Evolutionary conservation across 805 yeast genomes (phyloP).

Genomic region (Saccharomyces kudriavzevii): DNA sequence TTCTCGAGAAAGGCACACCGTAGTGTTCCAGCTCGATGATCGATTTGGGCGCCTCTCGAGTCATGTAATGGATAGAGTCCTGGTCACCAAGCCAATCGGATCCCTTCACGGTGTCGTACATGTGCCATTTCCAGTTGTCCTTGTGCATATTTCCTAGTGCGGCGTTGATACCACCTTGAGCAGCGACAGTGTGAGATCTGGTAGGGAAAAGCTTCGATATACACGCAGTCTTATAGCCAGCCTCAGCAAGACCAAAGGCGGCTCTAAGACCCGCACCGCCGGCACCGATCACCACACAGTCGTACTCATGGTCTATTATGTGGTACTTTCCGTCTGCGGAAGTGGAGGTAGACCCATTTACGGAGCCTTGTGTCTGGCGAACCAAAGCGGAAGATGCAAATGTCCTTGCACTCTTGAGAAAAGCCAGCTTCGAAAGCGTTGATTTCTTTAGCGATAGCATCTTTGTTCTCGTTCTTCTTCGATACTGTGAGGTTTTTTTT

Average conservation of each 20-base stretch:
- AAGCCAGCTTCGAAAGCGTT: neutral
- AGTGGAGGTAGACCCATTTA: neutral
- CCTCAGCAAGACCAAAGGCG: slow-evolving; percentile 94
- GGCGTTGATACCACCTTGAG: slow-evolving; percentile 99
- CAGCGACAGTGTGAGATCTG: slow-evolving; percentile 97
- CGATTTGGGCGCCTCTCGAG: slow-evolving; percentile 93
- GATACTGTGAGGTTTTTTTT: neutral
- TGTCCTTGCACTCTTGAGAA: neutral
- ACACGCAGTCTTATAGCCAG: slow-evolving; percentile 97
- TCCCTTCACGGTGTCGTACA: slow-evolving; percentile 98
- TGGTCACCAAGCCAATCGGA: slow-evolving; percentile 99
- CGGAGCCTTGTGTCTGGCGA: neutral
- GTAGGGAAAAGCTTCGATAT: slow-evolving; percentile 95
- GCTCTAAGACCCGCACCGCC: slow-evolving; percentile 99
- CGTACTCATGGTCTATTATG: slow-evolving; percentile 95
- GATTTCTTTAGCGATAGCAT: neutral
- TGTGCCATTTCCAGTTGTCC: slow-evolving; percentile 99
- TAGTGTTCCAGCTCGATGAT: slow-evolving; percentile 95
- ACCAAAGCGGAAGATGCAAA: neutral
- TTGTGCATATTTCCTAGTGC: slow-evolving; percentile 97
- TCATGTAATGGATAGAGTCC: slow-evolving; percentile 98
- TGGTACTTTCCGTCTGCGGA: slow-evolving; percentile 50
- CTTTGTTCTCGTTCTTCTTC: neutral
- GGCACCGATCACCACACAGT: slow-evolving; percentile 96
- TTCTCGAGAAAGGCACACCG: slow-evolving; percentile 98